phyloP scores from a whole-genome alignment of 495 filamentous ascomycete genomes.

The Aspergillus mulundensis region DNA sequence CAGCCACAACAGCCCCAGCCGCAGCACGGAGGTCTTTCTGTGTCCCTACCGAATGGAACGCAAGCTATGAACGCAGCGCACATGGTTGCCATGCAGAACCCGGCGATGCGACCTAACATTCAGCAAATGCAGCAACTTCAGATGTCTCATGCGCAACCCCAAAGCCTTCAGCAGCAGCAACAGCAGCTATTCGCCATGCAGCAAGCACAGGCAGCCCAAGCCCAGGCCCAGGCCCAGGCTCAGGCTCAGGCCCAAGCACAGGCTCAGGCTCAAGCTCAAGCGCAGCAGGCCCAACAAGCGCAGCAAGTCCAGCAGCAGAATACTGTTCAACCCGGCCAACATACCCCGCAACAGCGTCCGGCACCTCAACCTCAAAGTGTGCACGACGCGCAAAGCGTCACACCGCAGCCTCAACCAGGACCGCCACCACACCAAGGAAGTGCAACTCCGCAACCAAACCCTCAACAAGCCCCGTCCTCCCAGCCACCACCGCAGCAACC shows the following conservation, averaged over 20 bases:
- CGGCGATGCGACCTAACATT: conserved; percentile 42
- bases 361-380: conserved; percentile 43
- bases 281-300: conserved; percentile 33
- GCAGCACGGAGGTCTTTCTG: conserved; percentile 44
- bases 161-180: conserved; percentile 47
- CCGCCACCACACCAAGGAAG: conserved; percentile 39
- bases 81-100: conserved; percentile 52
- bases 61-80: conserved; percentile 54
- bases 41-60: conserved; percentile 58
- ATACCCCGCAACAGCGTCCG: conserved; percentile 44
- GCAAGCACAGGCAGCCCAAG: conserved; percentile 30
- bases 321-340: conserved; percentile 38
- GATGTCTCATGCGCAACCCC: conserved; percentile 51
- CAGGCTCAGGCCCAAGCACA: conserved; percentile 19
- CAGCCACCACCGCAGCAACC: conserved; percentile 41
- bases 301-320: conserved; percentile 41
- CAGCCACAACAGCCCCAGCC: conserved; percentile 46
- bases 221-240: conserved; percentile 30
- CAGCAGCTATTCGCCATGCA: conserved; percentile 45
- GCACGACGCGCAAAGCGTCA: conserved; percentile 43
- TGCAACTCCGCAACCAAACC: conserved; percentile 48
- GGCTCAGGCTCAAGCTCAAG: conserved; percentile 34
- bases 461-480: conserved; percentile 37
- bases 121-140: conserved; percentile 43
- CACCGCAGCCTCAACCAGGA: conserved; percentile 55